Conservation (phyloP, 768 basidiomycete species). For the Arthromyces matolae region DNA sequence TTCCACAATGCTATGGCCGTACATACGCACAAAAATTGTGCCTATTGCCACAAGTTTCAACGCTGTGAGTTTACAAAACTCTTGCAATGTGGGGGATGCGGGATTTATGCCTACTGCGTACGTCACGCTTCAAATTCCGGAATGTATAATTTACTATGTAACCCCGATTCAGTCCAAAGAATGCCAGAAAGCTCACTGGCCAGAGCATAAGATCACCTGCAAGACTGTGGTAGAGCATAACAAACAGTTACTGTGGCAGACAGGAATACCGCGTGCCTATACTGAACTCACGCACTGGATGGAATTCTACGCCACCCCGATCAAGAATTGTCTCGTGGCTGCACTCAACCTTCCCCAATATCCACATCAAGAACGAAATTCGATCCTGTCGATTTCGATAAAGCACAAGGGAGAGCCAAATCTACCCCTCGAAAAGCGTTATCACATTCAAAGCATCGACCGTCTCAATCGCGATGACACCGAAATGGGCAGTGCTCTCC, state of each 20-base stretch:
- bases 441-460: not conserved
- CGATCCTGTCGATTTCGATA: not conserved
- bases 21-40: conserved; percentile 2
- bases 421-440: not conserved
- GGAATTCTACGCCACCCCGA: not conserved
- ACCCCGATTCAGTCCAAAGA: not conserved
- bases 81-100: not conserved
- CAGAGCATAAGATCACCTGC: not conserved
- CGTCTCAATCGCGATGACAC: not conserved
- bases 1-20: not conserved
- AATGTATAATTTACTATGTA: not conserved
- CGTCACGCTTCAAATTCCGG: not conserved
- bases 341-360: not conserved
- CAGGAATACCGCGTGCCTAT: not conserved
- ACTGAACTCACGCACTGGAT: not conserved
- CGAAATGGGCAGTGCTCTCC: not conserved
- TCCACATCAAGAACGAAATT: not conserved
- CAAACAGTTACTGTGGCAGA: not conserved
- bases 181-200: conserved; percentile 4
- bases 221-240: not conserved
- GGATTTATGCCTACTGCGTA: not conserved
- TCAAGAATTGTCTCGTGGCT: not conserved
- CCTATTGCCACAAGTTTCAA: conserved; percentile 2
- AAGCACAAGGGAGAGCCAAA: not conserved
- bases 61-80: not conserved